phyloP scores from a whole-genome alignment of 2,329 filamentous ascomycete genomes.

The Paraphaeosphaeria sporulosa region DNA sequence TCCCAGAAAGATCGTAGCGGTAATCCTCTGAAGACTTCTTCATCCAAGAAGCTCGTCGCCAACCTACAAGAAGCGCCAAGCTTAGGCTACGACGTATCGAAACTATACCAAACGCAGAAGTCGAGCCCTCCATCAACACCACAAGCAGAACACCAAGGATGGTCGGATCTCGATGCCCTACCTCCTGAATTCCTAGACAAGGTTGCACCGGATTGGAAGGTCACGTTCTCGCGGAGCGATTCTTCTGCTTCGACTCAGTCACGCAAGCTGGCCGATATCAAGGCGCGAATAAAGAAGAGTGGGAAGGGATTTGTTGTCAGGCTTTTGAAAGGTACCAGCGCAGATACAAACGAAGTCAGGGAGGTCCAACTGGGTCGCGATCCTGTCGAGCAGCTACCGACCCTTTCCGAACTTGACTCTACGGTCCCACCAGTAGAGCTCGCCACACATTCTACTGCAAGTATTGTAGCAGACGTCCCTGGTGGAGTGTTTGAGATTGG shows the following conservation, averaged over 20 bases:
- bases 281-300: constrained; percentile 43
- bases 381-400: constrained; percentile 4
- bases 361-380: constrained; percentile 35
- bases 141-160: constrained; percentile 34
- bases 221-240: constrained; percentile 36
- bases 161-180: constrained; percentile 39
- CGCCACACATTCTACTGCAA: constrained; percentile 18
- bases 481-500: constrained; percentile 34
- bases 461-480: neutral
- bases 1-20: constrained; percentile 16
- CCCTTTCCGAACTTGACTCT: constrained; percentile 31
- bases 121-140: constrained; percentile 36
- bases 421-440: constrained; percentile 25
- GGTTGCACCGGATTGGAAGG: constrained; percentile 41
- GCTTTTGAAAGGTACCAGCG: constrained; percentile 35
- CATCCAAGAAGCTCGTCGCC: constrained; percentile 22
- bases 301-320: constrained; percentile 43
- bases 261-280: constrained; percentile 38
- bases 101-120: constrained; percentile 29
- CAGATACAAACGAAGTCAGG: constrained; percentile 35
- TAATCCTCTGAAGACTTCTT: constrained; percentile 14
- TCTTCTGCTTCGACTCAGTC: constrained; percentile 36
- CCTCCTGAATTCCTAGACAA: constrained; percentile 39
- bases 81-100: constrained; percentile 23
- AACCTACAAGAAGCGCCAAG: constrained; percentile 26